Base-by-base conservation (phyloP, 768 basidiomycete species). In the Trametes cingulata region DNA sequence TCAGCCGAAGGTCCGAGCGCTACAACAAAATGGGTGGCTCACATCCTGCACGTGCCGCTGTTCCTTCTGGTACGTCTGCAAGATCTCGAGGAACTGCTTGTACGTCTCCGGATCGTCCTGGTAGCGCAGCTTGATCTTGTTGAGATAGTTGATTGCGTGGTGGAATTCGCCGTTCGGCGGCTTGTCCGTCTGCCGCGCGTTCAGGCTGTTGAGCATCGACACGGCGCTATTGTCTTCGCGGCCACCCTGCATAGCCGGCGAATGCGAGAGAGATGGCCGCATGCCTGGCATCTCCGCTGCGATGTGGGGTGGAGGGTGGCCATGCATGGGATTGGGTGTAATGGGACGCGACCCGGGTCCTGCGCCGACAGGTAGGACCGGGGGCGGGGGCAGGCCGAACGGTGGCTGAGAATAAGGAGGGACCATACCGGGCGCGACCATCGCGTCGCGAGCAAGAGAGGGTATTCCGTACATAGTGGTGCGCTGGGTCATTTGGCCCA, bases 91-190 rank as follows among this genome's bases (percentile, higher is more conserved):
- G 69, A 94, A 94, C 68, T 90, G 87, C 73, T 93, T 93, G 75
- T 94, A 94, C 33, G 90, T 95, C 67, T 94, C 93, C n/a, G 90
- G 86, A 60, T 97, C 94, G 64, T 90, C 86, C 12, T 84, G 75
- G 73, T 89, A 98, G 20, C 95, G 87, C 17, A 86, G 87, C 76
- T 98, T 98, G 79, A 99, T 98, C 79, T 95, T 96, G 83, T 97
- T 98, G 68, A 99, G 87, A 73, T 95, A 99, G 68, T 93, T 87
- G 63, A 98, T 98, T 14, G 97, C 97, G 68, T 96, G 89, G 72
- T 90, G 88, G 77, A 94, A 97, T 69, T 98, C 88, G 60, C 80
- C 83, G 12, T 80, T 46, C 6, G 53, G 50, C 13, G 59, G 35
- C 45, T 59, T 64, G 52, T 63, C 69, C 22, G 63, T 36, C 41